These are phyloP conservation scores for Phyllosticta ampelicida DNA, from an alignment of 2,329 filamentous ascomycete species.

Conservation along the genomic window DNA sequence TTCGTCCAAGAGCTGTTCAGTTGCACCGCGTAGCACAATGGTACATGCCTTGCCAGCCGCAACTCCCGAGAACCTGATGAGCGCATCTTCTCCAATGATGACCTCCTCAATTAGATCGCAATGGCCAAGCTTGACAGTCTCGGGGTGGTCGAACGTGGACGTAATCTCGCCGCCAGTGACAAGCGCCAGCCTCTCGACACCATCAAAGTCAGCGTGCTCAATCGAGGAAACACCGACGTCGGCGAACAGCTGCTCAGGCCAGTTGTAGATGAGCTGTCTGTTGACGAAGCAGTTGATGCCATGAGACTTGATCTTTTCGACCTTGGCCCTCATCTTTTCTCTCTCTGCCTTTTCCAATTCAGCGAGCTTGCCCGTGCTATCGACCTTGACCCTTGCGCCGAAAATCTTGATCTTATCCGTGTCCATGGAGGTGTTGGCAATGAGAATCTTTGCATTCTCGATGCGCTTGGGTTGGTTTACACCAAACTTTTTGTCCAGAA, in stretches of 20 bases:
- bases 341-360: conserved; percentile 96
- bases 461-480: conserved; percentile 96
- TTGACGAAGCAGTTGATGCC: conserved; percentile 99
- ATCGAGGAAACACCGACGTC: conserved; percentile 98
- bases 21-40: conserved; percentile 89
- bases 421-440: conserved; percentile 98
- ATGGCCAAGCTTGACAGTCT: conserved; percentile 89
- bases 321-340: conserved; percentile 99
- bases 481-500: conserved; percentile 97
- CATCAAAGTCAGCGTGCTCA: conserved; percentile 97
- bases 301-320: conserved; percentile 96
- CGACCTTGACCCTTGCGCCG: conserved; percentile 91
- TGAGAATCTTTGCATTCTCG: conserved; percentile 95
- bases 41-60: conserved; percentile 92
- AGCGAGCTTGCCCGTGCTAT: conserved; percentile 91
- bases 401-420: conserved; percentile 99
- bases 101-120: conserved; percentile 96
- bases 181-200: conserved; percentile 85
- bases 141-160: conserved; percentile 95
- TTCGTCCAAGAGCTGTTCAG: conserved; percentile 93
- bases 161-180: conserved; percentile 97
- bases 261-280: conserved; percentile 98
- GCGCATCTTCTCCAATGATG: conserved; percentile 93
- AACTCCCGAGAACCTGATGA: conserved; percentile 96
- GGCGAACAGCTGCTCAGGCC: conserved; percentile 97